These are phyloP conservation scores for Clitocybe nebularis DNA, from an alignment of 1,284 basidiomycete genomes.

Conservation along the genomic window DNA sequence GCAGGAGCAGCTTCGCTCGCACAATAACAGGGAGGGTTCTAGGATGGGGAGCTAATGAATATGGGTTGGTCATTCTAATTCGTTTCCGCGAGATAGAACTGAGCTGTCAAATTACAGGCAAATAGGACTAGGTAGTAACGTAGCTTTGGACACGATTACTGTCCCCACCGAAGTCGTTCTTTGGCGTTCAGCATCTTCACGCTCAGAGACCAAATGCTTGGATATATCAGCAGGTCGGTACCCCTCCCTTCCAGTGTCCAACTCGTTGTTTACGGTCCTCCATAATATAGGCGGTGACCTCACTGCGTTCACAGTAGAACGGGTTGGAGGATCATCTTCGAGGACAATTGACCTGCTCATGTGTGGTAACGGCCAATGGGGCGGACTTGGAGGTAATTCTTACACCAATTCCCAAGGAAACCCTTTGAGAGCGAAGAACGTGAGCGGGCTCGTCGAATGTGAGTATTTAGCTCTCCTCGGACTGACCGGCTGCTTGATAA, in stretches of 20 bases:
- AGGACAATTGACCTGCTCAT: slow-evolving; percentile 70
- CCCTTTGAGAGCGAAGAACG: slow-evolving; percentile 74
- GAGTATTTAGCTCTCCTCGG: too few relatives aligned
- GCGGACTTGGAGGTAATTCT: slow-evolving; percentile 79
- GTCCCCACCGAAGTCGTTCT: slow-evolving; percentile 86
- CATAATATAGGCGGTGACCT: slow-evolving; percentile 61
- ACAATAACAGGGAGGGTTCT: slow-evolving; percentile 75
- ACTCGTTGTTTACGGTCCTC: slow-evolving; percentile 8
- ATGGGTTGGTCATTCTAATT: slow-evolving; percentile 46
- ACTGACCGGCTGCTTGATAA: slow-evolving; percentile 3
- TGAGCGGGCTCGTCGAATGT: slow-evolving; percentile 87
- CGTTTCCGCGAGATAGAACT: not conserved
- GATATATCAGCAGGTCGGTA: slow-evolving; percentile 59
- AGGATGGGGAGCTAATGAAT: slow-evolving; percentile 88
- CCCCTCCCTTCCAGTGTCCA: not conserved
- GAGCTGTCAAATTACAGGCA: slow-evolving; percentile 45
- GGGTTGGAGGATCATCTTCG: slow-evolving; percentile 36
- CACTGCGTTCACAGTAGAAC: slow-evolving; percentile 76
- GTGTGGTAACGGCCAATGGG: slow-evolving; percentile 83
- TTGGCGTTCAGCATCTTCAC: slow-evolving; percentile 51
- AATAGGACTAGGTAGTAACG: slow-evolving; percentile 73
- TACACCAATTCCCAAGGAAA: slow-evolving; percentile 74
- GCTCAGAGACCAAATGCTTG: slow-evolving; percentile 58
- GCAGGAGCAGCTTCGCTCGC: slow-evolving; percentile 70
- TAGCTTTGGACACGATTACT: slow-evolving; percentile 70